Evolutionary conservation across 1,284 basidiomycete genomes (phyloP), one percentile per base, ranked within the genome.

Genomic region (Thelephora terrestris): DNA sequence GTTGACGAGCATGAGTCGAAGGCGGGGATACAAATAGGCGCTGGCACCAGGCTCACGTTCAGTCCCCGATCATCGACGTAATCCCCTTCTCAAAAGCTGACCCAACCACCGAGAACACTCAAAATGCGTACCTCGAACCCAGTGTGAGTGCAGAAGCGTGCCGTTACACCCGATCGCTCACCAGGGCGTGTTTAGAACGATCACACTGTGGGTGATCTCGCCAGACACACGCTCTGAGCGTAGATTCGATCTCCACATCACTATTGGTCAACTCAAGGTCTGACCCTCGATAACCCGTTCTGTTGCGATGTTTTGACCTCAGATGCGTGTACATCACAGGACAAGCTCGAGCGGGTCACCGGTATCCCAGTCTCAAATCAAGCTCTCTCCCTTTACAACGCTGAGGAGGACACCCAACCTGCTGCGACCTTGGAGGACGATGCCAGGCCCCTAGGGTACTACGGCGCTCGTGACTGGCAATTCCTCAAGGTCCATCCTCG

Each of bases 331-430:
- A 6, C 29, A 10, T 12, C 29, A 10, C 29, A 95, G 88, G 73
- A 71, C 53, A 95, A 91, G 58, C 78, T 98, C 23, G 90, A 93
- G 60, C 74, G 82, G 45, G 80, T 97, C 59, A 96, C 93, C n/a
- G 94, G 94, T 16, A 86, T 97, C 48, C 80, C 88, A 1, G 73
- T 76, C 4, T 69, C 70, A 48, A 81, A 83, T 54, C 92, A 96
- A 59, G 57, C 65, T 0, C 75, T 95, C 46, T 67, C 74, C 0
- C 62, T 95, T 5, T 74, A 78, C 47, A 75, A 81, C 3, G 75
- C 79, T 3, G 76, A 82, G 37, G 73, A 71, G 25, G 75, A 81
- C 51, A 56, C 67, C 2, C 65, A 71, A 10, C 67, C 76, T 4
- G 53, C 86, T 2, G 75, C 71, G 3, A 61, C 67, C 0, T 69